These are phyloP conservation scores for Ogataea polymorpha DNA, from an alignment of 805 yeast genomes.

Conservation along the genomic window DNA sequence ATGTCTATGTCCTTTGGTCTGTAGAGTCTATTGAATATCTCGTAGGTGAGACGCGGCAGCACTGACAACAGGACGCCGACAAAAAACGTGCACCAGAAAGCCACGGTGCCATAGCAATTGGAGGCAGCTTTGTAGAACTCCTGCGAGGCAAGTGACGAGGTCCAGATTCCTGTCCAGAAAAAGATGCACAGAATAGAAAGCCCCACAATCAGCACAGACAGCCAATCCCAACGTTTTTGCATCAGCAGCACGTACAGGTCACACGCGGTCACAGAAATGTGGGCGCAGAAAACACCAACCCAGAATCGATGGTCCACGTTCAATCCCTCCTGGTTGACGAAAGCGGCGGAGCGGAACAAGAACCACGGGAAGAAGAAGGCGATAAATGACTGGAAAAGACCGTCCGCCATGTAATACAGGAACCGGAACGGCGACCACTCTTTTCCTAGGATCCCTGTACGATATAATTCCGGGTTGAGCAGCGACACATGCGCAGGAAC, in stretches of 20 bases:
- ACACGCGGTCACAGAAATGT: slow-evolving; percentile 61
- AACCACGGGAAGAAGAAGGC: slow-evolving; percentile 68
- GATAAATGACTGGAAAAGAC: slow-evolving; percentile 66
- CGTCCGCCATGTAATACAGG: slow-evolving; percentile 62
- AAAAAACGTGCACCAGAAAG: slow-evolving; percentile 64
- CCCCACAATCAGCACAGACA: slow-evolving; percentile 49
- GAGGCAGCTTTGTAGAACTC: slow-evolving; percentile 66
- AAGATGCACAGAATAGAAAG: slow-evolving; percentile 58
- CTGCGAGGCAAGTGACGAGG: slow-evolving; percentile 43
- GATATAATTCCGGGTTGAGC: slow-evolving; percentile 67
- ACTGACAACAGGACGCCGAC: slow-evolving; percentile 53
- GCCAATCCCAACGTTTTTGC: slow-evolving; percentile 78
- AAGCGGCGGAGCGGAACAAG: slow-evolving; percentile 44
- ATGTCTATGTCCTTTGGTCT: slow-evolving; percentile 68
- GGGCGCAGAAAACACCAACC: slow-evolving; percentile 62
- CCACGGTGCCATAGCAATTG: slow-evolving; percentile 55
- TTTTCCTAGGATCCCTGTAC: slow-evolving; percentile 59
- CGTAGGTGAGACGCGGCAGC: slow-evolving; percentile 57
- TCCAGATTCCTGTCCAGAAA: slow-evolving; percentile 83
- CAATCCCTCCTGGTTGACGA: slow-evolving; percentile 45
- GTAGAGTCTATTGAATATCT: slow-evolving; percentile 49
- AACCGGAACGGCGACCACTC: slow-evolving; percentile 64
- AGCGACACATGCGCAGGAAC: slow-evolving; percentile 62
- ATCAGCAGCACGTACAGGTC: slow-evolving; percentile 63
- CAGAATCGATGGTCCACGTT: slow-evolving; percentile 64